Percentiles rank a stretch among this genome's conserved stretches.
phyloP scores from a whole-genome alignment of 768 basidiomycete genomes.

The Lactifluus piperatus region DNA sequence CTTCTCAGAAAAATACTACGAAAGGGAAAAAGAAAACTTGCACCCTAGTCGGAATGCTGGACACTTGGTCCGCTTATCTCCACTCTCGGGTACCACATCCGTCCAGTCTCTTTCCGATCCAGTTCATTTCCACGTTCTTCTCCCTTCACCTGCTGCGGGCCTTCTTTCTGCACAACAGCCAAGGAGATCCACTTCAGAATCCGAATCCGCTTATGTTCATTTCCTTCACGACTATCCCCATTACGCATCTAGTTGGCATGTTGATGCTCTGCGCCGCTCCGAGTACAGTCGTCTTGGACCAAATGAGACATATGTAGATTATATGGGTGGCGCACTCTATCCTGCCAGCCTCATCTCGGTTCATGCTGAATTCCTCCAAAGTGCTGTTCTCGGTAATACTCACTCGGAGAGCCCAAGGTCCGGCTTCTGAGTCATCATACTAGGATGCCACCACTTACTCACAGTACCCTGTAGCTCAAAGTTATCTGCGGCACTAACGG shows the following conservation, averaged over 20 bases:
- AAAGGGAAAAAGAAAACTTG: constrained; percentile 6
- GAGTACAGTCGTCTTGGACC: constrained; percentile 40
- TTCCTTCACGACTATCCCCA: constrained; percentile 33
- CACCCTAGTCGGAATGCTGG: not conserved
- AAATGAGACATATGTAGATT: constrained; percentile 76
- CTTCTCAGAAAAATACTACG: constrained; percentile 13
- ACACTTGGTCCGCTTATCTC: not conserved
- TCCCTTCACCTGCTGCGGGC: constrained; percentile 19
- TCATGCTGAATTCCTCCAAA: constrained; percentile 60
- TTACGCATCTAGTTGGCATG: constrained; percentile 59
- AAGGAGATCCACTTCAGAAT: not conserved
- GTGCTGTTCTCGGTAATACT: constrained; percentile 68
- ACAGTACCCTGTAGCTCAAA: constrained; percentile 44
- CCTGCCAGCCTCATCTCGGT: constrained; percentile 68
- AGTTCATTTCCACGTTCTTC: not conserved
- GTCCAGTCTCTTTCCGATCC: not conserved
- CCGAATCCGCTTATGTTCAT: constrained; percentile 11
- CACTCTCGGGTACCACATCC: not conserved
- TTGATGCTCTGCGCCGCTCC: constrained; percentile 56
- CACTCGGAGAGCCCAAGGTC: constrained; percentile 79
- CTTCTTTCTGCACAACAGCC: not conserved
- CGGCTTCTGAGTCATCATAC: constrained; percentile 1
- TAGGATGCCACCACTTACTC: not conserved
- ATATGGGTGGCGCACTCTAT: constrained; percentile 78
- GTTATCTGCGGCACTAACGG: constrained; percentile 54